These are phyloP conservation scores for Uncinocarpus reesii DNA, from an alignment of 2,329 filamentous ascomycete genomes.

Conservation along the genomic window DNA sequence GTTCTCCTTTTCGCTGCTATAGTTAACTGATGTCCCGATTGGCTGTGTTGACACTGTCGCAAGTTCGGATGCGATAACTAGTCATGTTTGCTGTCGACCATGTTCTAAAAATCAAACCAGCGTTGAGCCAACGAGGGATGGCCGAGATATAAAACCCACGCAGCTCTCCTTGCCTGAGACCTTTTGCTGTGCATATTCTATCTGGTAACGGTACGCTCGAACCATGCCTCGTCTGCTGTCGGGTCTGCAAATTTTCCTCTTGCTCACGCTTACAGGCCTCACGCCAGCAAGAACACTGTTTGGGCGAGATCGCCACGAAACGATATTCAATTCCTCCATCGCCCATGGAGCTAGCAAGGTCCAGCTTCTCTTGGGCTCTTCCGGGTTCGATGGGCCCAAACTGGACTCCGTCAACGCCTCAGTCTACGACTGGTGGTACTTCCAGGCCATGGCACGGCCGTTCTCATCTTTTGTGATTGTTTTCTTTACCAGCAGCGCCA, in stretches of 20 bases:
- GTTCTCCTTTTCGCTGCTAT: background rate
- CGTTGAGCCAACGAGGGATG: too few relatives aligned
- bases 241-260: background rate
- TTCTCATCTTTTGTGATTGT: constrained; percentile 24
- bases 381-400: constrained; percentile 23
- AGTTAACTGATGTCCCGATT: too few relatives aligned
- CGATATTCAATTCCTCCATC: constrained; percentile 8
- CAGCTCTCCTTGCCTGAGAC: background rate
- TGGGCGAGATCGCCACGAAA: background rate
- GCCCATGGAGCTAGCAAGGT: constrained; percentile 11
- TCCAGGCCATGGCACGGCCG: constrained; percentile 28
- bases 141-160: background rate
- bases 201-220: background rate
- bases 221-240: background rate
- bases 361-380: constrained; percentile 7
- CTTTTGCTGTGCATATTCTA: background rate
- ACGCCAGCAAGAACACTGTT: background rate
- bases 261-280: background rate
- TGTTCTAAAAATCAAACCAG: too few relatives aligned
- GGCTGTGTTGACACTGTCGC: too few relatives aligned
- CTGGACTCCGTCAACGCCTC: constrained; percentile 22
- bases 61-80: too few relatives aligned
- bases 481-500: constrained; percentile 25
- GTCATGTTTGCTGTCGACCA: background rate
- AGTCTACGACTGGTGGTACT: constrained; percentile 36